These are phyloP conservation scores for Venturia pyrina DNA, from an alignment of 2,329 filamentous ascomycete genomes.

Conservation along the genomic window DNA sequence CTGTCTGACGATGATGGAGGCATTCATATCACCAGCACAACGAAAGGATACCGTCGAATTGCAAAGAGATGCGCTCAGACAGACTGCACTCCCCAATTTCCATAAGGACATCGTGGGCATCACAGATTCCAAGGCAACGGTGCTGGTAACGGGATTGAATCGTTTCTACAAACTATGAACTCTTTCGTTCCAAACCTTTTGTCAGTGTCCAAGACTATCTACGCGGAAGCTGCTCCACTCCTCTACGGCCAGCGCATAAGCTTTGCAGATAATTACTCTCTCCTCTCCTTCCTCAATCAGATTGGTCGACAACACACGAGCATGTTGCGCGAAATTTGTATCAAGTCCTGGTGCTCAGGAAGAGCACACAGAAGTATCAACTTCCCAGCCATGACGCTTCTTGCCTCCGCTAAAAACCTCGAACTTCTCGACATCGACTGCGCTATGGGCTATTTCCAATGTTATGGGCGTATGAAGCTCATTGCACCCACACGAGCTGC, in stretches of 20 bases:
- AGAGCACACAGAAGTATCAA: conserved; percentile 7
- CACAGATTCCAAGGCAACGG: neutral
- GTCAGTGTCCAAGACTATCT: conserved; percentile 10
- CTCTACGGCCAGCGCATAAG: conserved; percentile 6
- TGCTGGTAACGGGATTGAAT: neutral
- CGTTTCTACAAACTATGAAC: neutral
- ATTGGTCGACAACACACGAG: neutral
- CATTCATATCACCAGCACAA: conserved; percentile 5
- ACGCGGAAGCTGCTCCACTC: conserved; percentile 10
- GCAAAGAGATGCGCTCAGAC: conserved; percentile 3
- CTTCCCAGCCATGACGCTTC: conserved; percentile 8
- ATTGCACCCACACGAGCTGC: neutral
- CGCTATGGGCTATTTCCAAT: conserved; percentile 6
- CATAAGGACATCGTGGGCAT: neutral
- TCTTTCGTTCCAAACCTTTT: conserved; percentile 5
- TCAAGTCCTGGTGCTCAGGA: conserved; percentile 8
- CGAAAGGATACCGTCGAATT: conserved; percentile 6
- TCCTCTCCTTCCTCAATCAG: conserved; percentile 6
- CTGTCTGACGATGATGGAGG: neutral
- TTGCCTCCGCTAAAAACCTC: conserved; percentile 7
- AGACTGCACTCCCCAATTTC: conserved; percentile 4
- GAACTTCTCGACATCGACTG: conserved; percentile 5
- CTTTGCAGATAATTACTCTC: conserved; percentile 5
- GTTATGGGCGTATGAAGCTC: neutral
- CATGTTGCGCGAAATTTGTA: conserved; percentile 7